phyloP scores from a whole-genome alignment of 148 eudicot species.

The Silene conica region DNA sequence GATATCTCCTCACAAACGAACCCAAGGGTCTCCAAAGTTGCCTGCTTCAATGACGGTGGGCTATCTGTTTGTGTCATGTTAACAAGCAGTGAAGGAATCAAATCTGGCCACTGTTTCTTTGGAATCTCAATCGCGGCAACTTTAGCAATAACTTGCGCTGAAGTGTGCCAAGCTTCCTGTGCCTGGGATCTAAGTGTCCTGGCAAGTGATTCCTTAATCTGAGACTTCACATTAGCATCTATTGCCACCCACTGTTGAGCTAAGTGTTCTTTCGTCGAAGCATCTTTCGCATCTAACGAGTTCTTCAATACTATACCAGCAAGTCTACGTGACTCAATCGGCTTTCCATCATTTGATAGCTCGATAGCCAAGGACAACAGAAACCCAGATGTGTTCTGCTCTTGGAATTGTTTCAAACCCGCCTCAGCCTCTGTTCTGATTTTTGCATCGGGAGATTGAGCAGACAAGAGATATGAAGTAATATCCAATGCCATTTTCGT shows the following conservation, averaged over 20 bases:
- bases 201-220: constrained; percentile 55
- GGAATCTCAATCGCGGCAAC: constrained; percentile 68
- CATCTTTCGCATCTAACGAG: constrained; percentile 70
- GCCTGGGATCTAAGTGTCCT: constrained; percentile 49
- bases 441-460: constrained; percentile 60
- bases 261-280: constrained; percentile 45
- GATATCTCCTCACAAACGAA: constrained; percentile 78
- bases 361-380: constrained; percentile 54
- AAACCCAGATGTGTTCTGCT: constrained; percentile 52
- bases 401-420: constrained; percentile 54
- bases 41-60: constrained; percentile 49
- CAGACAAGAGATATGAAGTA: constrained; percentile 53
- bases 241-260: constrained; percentile 58
- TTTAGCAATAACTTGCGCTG: constrained; percentile 74
- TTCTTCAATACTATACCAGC: constrained; percentile 79
- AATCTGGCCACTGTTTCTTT: constrained; percentile 67
- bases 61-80: constrained; percentile 58
- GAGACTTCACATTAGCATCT: constrained; percentile 45
- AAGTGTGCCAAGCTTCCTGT: constrained; percentile 61
- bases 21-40: constrained; percentile 70
- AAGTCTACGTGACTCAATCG: constrained; percentile 59
- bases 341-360: constrained; percentile 61
- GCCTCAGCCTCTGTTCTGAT: constrained; percentile 57
- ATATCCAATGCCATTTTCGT: constrained; percentile 58
- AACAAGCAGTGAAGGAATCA: constrained; percentile 49